These are phyloP conservation scores for Citrus maxima DNA, from an alignment of 345 rosid species.

Conservation along the genomic window DNA sequence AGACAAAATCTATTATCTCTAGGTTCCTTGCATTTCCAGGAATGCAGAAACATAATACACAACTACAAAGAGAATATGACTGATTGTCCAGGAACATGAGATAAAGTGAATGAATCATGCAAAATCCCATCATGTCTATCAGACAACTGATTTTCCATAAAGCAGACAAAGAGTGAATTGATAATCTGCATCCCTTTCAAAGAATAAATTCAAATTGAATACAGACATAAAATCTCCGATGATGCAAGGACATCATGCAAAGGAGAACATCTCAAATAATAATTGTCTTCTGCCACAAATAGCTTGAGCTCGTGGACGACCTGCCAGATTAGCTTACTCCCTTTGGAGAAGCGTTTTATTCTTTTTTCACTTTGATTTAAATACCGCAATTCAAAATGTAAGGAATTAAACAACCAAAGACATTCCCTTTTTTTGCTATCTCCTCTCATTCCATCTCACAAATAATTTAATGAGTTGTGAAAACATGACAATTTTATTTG, in stretches of 20 bases:
- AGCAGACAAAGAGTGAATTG: neutral
- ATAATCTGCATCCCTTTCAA: neutral
- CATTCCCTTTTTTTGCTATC: neutral
- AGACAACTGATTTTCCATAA: neutral
- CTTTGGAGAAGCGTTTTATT: neutral
- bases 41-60: neutral
- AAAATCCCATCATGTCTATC: neutral
- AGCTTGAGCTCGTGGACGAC: neutral
- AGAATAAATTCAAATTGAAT: neutral
- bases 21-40: neutral
- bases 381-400: neutral
- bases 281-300: neutral
- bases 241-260: neutral
- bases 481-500: neutral
- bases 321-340: neutral
- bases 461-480: neutral
- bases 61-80: neutral
- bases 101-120: neutral
- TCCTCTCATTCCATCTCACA: neutral
- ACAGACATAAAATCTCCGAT: neutral
- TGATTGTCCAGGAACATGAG: neutral
- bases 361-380: neutral
- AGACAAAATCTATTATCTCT: neutral
- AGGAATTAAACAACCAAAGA: neutral
- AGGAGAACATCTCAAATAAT: neutral